Percentiles rank a stretch among this genome's conserved stretches.
Evolutionary conservation across 352 stramenopile species (phyloP).

Genomic region (Phytophthora sp.): DNA sequence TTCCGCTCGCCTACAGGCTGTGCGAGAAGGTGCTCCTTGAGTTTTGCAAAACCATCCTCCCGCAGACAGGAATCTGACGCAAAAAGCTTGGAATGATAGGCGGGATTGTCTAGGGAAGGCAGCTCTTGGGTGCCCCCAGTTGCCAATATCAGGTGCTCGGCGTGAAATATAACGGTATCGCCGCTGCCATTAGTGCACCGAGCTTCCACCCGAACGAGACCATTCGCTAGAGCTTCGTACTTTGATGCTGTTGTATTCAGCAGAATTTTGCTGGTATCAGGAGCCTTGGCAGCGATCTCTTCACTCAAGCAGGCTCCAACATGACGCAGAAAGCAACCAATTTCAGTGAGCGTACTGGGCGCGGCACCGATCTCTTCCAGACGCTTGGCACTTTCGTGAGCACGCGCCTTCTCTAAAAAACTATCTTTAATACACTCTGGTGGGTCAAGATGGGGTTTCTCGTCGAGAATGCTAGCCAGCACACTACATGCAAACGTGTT

Average conservation of each 20-base stretch:
- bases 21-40: slow-evolving; percentile 50
- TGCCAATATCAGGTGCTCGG: slow-evolving; percentile 72
- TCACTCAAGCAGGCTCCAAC: slow-evolving; percentile 52
- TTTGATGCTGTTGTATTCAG: slow-evolving; percentile 56
- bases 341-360: slow-evolving; percentile 58
- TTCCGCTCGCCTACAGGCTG: slow-evolving; percentile 48
- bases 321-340: slow-evolving; percentile 70
- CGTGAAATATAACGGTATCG: slow-evolving; percentile 48
- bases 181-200: slow-evolving; percentile 18
- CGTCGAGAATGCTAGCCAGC: slow-evolving; percentile 75
- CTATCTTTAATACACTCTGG: slow-evolving; percentile 78
- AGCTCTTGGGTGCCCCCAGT: slow-evolving; percentile 70
- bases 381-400: slow-evolving; percentile 58
- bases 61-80: slow-evolving; percentile 67
- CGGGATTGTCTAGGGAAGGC: slow-evolving; percentile 42
- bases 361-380: slow-evolving; percentile 63
- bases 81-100: slow-evolving; percentile 66
- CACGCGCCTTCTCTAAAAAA: slow-evolving; percentile 63
- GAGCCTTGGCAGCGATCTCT: slow-evolving; percentile 48
- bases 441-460: slow-evolving; percentile 77
- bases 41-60: slow-evolving; percentile 59
- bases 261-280: slow-evolving; percentile 51
- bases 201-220: slow-evolving; percentile 59
- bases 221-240: slow-evolving; percentile 54
- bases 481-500: slow-evolving; percentile 86